Conservation (phyloP, 2,329 filamentous ascomycete species). For the Monilinia aucupariae region DNA sequence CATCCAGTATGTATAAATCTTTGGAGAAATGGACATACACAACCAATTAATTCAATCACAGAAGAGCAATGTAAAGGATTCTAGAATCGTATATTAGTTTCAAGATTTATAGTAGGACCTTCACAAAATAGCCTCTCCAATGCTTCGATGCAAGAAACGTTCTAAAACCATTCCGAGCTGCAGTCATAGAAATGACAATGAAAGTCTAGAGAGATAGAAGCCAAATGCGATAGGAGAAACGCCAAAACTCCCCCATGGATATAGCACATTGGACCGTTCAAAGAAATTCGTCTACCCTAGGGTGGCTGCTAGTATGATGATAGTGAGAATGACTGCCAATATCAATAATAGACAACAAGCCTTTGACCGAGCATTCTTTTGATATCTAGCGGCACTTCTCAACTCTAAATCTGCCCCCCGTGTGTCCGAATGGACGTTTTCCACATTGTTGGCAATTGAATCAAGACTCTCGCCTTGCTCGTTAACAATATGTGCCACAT, state of each 20-base stretch:
- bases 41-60: not conserved
- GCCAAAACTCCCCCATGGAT: constrained; percentile 19
- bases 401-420: constrained; percentile 81
- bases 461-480: constrained; percentile 89
- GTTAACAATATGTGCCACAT: constrained; percentile 94
- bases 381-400: constrained; percentile 79
- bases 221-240: constrained; percentile 3
- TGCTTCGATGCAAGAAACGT: not conserved
- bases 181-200: not conserved
- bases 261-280: constrained; percentile 8
- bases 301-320: constrained; percentile 82
- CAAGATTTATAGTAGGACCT: not conserved
- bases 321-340: constrained; percentile 78
- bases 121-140: not conserved
- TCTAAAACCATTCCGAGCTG: constrained; percentile 4
- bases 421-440: constrained; percentile 75
- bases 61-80: not conserved
- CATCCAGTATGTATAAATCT: not conserved
- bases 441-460: constrained; percentile 82
- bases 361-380: constrained; percentile 92
- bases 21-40: not conserved
- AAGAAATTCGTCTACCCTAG: constrained; percentile 51
- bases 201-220: constrained; percentile 4
- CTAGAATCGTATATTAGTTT: constrained; percentile 6
- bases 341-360: constrained; percentile 89